Percentiles rank a stretch among this genome's conserved stretches.
phyloP scores from a whole-genome alignment of 345 rosid species.

The Arabidopsis arenosa region DNA sequence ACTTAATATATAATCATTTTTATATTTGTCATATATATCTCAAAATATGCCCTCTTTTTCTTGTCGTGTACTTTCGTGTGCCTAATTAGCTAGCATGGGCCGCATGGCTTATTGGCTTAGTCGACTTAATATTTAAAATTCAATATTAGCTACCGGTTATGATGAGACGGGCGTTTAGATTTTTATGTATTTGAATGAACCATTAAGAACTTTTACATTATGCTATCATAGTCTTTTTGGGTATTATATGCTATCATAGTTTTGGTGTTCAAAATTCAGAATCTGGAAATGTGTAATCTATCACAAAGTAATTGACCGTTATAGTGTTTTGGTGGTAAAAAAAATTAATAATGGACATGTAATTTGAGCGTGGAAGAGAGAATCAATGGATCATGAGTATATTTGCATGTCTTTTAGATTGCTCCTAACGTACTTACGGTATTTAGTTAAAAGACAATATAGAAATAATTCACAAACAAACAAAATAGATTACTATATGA shows the following conservation, averaged over 20 bases:
- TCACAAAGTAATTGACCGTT: constrained; percentile 1
- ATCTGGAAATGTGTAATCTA: constrained; percentile 5
- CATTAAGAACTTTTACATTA: background rate
- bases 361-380: background rate
- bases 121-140: constrained; percentile 6
- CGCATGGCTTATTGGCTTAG: background rate
- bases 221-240: background rate
- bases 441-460: background rate
- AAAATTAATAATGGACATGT: background rate
- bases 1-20: constrained; percentile 17
- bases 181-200: background rate
- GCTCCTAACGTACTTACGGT: background rate
- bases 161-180: background rate
- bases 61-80: constrained; percentile 4
- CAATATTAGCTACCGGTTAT: constrained; percentile 6
- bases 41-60: constrained; percentile 3
- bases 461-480: too few relatives aligned
- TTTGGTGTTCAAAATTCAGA: background rate
- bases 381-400: background rate
- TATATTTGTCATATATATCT: background rate
- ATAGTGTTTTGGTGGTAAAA: background rate
- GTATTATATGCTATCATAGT: too few relatives aligned
- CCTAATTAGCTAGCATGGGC: constrained; percentile 26
- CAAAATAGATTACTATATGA: background rate
- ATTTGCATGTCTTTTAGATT: constrained; percentile 5